Percentiles rank a stretch among this genome's conserved stretches.
These are phyloP conservation scores for Agaricus blazei DNA, from an alignment of 768 basidiomycete genomes.

Conservation along the genomic window DNA sequence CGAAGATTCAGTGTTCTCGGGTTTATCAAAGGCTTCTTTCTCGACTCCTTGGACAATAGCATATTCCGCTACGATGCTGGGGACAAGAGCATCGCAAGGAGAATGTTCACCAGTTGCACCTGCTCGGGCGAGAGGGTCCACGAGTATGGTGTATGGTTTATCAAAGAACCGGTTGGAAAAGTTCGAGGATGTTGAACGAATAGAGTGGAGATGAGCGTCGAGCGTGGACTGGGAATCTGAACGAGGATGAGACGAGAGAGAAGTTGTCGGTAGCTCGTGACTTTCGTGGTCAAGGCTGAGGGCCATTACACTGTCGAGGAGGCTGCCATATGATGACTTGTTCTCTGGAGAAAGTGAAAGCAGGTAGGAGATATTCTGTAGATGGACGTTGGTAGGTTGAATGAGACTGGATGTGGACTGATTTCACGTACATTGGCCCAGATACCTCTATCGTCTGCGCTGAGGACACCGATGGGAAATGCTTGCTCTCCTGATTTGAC, in stretches of 20 bases:
- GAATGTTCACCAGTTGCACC: constrained; percentile 91
- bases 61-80: constrained; percentile 83
- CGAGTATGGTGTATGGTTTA: constrained; percentile 76
- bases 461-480: constrained; percentile 63
- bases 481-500: constrained; percentile 49
- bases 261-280: constrained; percentile 30
- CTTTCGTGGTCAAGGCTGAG: constrained; percentile 80
- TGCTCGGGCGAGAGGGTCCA: constrained; percentile 81
- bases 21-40: constrained; percentile 29
- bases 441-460: constrained; percentile 72
- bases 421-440: constrained; percentile 65
- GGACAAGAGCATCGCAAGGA: constrained; percentile 84
- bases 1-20: constrained; percentile 5
- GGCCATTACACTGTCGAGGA: constrained; percentile 73
- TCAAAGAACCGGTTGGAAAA: constrained; percentile 86
- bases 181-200: constrained; percentile 56
- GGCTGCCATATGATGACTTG: constrained; percentile 47
- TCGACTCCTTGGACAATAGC: constrained; percentile 68
- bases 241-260: constrained; percentile 22
- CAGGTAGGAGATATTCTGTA: constrained; percentile 68
- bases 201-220: constrained; percentile 72
- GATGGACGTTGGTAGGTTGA: not conserved
- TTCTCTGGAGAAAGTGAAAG: constrained; percentile 66
- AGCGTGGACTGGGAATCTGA: constrained; percentile 34
- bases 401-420: not conserved